Base-by-base conservation (phyloP, 169 alveolate species). In the Plasmodium sp. region DNA sequence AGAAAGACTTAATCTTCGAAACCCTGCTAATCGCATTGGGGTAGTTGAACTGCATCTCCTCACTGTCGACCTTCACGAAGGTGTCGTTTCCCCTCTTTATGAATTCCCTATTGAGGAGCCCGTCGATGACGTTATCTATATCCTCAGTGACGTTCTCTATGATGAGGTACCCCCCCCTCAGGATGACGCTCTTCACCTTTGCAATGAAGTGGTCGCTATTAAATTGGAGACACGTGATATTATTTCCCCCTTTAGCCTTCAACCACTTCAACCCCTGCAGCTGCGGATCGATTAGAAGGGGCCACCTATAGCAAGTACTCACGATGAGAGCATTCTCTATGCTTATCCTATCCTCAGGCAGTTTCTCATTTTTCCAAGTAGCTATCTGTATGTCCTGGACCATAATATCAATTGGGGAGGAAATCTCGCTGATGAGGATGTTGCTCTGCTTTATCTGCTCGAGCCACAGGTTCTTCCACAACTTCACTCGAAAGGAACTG, bases 231-330 rank as follows among this genome's bases (percentile, higher is more conserved):
- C 97, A 96, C n/a, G 98, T 97, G 83, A 98, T 96, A 36, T 97
- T 98, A 58, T 98, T 98, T 81, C 99, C 99, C 90, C 98, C 98
- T 94, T 97, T 98, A 80, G 98, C 98, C 96, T 98, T 98, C 90
- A 99, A 97, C 99, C 99, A 99, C 83, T 98, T 98, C 84, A 97
- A 96, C 62, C 99, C 99, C 96, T 99, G 99, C 95, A 98, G 96
- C 96, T 99, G 99, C 5, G 99, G 99, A 94, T 99, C 99, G 43
- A 99, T 98, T 86, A 99, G 97, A 71, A 99, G 94, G 45, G 99
- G 99, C 99, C 99, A 99, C 90, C 99, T 96, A 73, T 99, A 96
- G 85, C 99, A 98, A 77, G 98, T 97, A 12, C 98, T 97, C 56
- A 99, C 98, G 48, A 98, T 98, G 16, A 99, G 96, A 2, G 99